phyloP scores from a whole-genome alignment of 2,329 filamentous ascomycete genomes.

The Alternaria sp. region DNA sequence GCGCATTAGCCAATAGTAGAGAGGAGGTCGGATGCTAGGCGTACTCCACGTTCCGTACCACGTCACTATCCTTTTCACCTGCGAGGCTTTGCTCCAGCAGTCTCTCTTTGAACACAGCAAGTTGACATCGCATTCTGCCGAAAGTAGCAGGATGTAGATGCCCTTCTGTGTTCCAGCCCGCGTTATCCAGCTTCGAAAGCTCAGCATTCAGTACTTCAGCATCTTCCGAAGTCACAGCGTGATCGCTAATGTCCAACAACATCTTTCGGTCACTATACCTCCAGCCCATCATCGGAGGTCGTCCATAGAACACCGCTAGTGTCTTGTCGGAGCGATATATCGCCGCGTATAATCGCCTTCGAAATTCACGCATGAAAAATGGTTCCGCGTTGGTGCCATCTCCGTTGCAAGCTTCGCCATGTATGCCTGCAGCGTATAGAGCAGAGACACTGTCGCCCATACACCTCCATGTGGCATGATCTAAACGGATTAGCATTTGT shows the following conservation, averaged over 20 bases:
- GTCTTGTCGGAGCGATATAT: slow-evolving; percentile 47
- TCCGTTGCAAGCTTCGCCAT: slow-evolving; percentile 43
- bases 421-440: slow-evolving; percentile 46
- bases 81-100: slow-evolving; percentile 46
- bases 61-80: slow-evolving; percentile 41
- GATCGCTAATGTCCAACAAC: slow-evolving; percentile 45
- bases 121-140: slow-evolving; percentile 39
- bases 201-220: slow-evolving; percentile 34
- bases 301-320: slow-evolving; percentile 47
- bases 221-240: slow-evolving; percentile 37
- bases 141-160: slow-evolving; percentile 40
- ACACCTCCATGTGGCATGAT: slow-evolving; percentile 49
- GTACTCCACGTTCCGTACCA: slow-evolving; percentile 44
- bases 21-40: slow-evolving; percentile 6
- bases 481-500: slow-evolving; percentile 28
- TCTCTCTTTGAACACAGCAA: slow-evolving; percentile 44
- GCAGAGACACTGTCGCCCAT: slow-evolving; percentile 42
- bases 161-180: slow-evolving; percentile 46
- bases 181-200: slow-evolving; percentile 39
- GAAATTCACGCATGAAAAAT: slow-evolving; percentile 44
- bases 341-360: slow-evolving; percentile 42
- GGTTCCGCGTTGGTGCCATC: slow-evolving; percentile 34
- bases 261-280: slow-evolving; percentile 45
- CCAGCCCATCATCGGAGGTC: slow-evolving; percentile 48
- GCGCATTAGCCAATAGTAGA: slow-evolving; percentile 10